Evolutionary conservation across 2,329 filamentous ascomycete species (phyloP), one percentile per base, ranked within the genome.

Genomic region (Lachnellula cervina): DNA sequence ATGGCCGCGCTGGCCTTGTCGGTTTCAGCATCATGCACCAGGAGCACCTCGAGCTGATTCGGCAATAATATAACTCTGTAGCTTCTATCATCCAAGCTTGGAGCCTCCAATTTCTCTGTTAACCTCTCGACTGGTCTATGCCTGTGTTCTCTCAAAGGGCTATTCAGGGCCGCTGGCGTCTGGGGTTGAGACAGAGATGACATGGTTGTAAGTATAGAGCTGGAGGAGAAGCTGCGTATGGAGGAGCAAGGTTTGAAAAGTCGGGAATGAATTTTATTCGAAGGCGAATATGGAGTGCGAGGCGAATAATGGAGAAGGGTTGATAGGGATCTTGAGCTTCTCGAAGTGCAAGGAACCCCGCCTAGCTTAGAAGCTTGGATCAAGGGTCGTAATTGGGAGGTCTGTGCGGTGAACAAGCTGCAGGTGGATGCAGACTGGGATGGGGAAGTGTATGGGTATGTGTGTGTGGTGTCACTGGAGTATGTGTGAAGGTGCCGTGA

Each of bases 1-100:
- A 97, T 84, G 50, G 93, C 89, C 9, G 93, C 94, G 67, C 91
- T 96, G 61, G 94, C 92, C 80, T 97, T 97, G 78, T 99, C 94
- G 7, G 94, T 96, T 60, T 95, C 87, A 1, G 89, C 83, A 74
- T 99, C 94, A 70, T 97, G 93, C 54, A 97, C 94, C 49, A 99
- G 76, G 17, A 99, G 79, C 7, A 86, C 93, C 77, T 99, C 93
- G 16, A 99, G 82, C 71, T 92, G 80, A 72, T 99, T 99, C n/a
- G 47, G 83, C 77, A 99, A 79, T 52, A 84, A 83, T 64, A 97
- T 86, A 60, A 99, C 90, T 56, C 93, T 82, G 71, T 99, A 99
- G 34, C 84, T 81, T 52, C 93, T 84, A 71, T 96, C 86, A 72
- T 97, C 93, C 53, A 95, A 80, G 62, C 86, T 84, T 5, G 91